Base-by-base conservation (phyloP, 2,329 filamentous ascomycete genomes). In the Hypoxylon sp. region DNA sequence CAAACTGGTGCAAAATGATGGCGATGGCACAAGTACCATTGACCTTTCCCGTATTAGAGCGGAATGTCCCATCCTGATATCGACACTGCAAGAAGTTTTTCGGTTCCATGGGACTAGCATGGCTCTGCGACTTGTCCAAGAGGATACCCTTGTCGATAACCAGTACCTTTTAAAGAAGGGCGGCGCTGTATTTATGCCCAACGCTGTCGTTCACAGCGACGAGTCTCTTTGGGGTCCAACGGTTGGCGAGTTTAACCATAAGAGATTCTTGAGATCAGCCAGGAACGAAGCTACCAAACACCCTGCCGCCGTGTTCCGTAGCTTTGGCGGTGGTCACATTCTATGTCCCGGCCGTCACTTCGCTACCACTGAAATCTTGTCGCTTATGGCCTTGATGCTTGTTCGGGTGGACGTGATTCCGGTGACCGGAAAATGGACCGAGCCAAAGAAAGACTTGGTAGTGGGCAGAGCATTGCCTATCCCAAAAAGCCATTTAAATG, bases 151-250 rank as follows among this genome's bases (percentile, higher is more conserved):
- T 19, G 11, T 60, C 21, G 47, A 35, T 17, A 40, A 55, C 25
- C 17, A 57, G 40, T 59, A 52, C 16, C 42, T 61, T 2, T 29
- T 61, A n/a, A 61, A 59, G 41, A 59, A 61, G 25, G 59, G 52
- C 23, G 45, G 48, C 17, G 21, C 51, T 15, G 27, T 61, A n/a
- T 36, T 59, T 7, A 59, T 61, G 46, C 58, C 58, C 8, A 51
- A 46, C 16, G 19, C 27, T n/a, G 35, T 51, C 13, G 23, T 45
- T 9, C 59, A 61, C 30, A 43, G 13, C n/a, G 44, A 51, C 29
- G 17, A 44, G 21, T 17, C 42, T 1, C 30, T 61, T 13, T 60
- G 59, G 57, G 57, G 57, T 4, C 42, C 51, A 8, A 45, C 31
- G 1, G 41, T 27, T n/a, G 35, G 35, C 12, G 20, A 54, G 8